Evolutionary conservation across 2,329 filamentous ascomycete genomes (phyloP).

Genomic region (Penicillium sp.): DNA sequence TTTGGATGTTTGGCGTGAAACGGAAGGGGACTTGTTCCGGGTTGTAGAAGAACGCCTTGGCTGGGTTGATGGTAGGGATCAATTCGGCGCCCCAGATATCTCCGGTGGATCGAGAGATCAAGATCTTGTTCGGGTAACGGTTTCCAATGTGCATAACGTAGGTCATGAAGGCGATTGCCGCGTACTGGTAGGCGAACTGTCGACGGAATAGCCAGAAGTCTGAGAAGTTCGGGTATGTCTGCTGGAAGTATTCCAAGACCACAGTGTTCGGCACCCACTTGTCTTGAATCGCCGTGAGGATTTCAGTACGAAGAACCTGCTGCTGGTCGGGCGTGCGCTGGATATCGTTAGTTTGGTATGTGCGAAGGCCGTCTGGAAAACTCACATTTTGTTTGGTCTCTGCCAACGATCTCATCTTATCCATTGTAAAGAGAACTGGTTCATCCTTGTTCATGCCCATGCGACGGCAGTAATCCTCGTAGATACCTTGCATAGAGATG

Average conservation of each 20-base stretch:
- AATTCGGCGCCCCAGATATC: conserved; percentile 97
- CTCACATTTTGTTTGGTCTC: conserved; percentile 64
- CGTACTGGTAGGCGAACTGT: conserved; percentile 94
- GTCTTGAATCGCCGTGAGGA: conserved; percentile 91
- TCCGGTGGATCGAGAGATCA: conserved; percentile 81
- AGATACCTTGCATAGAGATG: conserved; percentile 90
- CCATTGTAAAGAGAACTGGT: conserved; percentile 90
- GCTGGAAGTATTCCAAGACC: conserved; percentile 84
- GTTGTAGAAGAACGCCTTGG: conserved; percentile 90
- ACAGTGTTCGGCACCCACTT: conserved; percentile 85
- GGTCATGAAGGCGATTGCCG: conserved; percentile 95
- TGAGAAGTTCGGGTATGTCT: conserved; percentile 81
- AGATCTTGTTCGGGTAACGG: conserved; percentile 92
- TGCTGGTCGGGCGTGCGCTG: conserved; percentile 63
- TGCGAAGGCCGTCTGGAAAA: conserved; percentile 4
- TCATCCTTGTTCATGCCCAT: conserved; percentile 91
- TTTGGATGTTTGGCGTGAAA: conserved; percentile 93
- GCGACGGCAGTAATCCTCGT: conserved; percentile 91
- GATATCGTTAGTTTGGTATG: conserved; percentile 28
- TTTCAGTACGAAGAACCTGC: conserved; percentile 76
- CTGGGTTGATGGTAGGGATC: conserved; percentile 81
- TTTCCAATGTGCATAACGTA: conserved; percentile 98
- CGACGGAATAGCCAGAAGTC: conserved; percentile 99
- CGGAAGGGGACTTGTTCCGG: conserved; percentile 96
- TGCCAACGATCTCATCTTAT: conserved; percentile 78